phyloP scores from a whole-genome alignment of 805 yeast genomes.

The Hanseniaspora nectarophila region DNA sequence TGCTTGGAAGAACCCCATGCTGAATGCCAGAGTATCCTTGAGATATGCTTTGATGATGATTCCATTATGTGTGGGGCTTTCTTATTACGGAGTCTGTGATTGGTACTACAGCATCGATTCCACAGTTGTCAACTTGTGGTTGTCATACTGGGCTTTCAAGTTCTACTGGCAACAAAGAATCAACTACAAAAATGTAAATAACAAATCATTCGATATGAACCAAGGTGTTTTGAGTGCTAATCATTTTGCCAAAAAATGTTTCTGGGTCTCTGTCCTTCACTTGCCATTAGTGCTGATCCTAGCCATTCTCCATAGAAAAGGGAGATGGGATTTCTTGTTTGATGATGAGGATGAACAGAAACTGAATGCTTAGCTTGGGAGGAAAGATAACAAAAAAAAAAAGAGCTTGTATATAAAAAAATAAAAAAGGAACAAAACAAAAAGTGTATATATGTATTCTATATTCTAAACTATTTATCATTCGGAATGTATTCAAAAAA shows the following conservation, averaged over 20 bases:
- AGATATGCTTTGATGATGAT: slow-evolving; percentile 87
- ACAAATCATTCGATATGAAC: slow-evolving; percentile 30
- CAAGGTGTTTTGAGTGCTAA: slow-evolving; percentile 52
- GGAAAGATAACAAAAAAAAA: not conserved
- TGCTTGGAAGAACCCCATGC: slow-evolving; percentile 78
- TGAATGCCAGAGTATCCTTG: slow-evolving; percentile 87
- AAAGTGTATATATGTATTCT: not conserved
- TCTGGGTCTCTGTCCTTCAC: slow-evolving; percentile 92
- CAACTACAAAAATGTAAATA: slow-evolving; percentile 35
- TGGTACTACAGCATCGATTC: slow-evolving; percentile 72
- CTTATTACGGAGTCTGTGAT: slow-evolving; percentile 73
- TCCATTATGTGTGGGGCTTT: slow-evolving; percentile 76
- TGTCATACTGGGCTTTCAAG: slow-evolving; percentile 60
- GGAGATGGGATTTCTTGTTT: slow-evolving; percentile 77
- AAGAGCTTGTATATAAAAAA: not conserved
- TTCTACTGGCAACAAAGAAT: slow-evolving; percentile 76
- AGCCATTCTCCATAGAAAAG: slow-evolving; percentile 90
- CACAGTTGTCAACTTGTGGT: slow-evolving; percentile 72
- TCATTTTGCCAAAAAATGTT: slow-evolving; percentile 66
- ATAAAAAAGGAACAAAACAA: not conserved
- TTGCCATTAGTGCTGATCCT: slow-evolving; percentile 77
- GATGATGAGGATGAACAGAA: slow-evolving; percentile 24
- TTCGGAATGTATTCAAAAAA: not conserved
- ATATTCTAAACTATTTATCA: not conserved
- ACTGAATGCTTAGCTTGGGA: not conserved